Conservation (phyloP, 1,284 basidiomycete genomes). For the Puccinia triticina region DNA sequence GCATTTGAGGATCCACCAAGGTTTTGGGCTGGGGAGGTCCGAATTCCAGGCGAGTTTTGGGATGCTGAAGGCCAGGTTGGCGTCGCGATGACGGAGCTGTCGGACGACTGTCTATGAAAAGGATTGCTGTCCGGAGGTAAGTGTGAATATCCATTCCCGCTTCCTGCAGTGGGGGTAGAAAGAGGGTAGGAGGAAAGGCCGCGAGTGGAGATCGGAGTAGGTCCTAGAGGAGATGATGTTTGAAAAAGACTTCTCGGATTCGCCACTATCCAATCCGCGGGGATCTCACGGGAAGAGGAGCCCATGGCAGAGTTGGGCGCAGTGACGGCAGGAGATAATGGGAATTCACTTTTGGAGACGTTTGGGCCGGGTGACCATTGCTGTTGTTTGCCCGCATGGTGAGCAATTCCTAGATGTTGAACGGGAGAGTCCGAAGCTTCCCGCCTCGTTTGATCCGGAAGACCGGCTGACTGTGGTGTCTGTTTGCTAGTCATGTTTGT, state of each 20-base stretch:
- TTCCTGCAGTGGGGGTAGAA: not conserved
- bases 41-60: constrained; percentile 7
- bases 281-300: constrained; percentile 25
- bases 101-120: constrained; percentile 23
- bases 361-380: constrained; percentile 21
- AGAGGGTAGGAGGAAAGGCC: constrained; percentile 25
- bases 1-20: not conserved
- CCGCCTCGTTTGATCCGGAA: constrained; percentile 32
- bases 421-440: constrained; percentile 41
- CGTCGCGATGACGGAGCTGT: constrained; percentile 11
- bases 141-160: constrained; percentile 19
- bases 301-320: constrained; percentile 21
- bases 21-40: constrained; percentile 5
- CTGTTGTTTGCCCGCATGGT: constrained; percentile 15
- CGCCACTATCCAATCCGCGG: constrained; percentile 36
- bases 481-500: constrained; percentile 3
- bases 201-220: not conserved
- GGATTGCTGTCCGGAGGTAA: constrained; percentile 16
- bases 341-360: not conserved
- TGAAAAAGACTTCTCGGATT: constrained; percentile 34
- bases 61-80: constrained; percentile 22
- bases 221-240: constrained; percentile 31
- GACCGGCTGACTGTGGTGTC: constrained; percentile 11
- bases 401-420: constrained; percentile 22
- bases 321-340: constrained; percentile 7